Conservation (phyloP, 345 rosid genomes). For the Camelina laxa region DNA sequence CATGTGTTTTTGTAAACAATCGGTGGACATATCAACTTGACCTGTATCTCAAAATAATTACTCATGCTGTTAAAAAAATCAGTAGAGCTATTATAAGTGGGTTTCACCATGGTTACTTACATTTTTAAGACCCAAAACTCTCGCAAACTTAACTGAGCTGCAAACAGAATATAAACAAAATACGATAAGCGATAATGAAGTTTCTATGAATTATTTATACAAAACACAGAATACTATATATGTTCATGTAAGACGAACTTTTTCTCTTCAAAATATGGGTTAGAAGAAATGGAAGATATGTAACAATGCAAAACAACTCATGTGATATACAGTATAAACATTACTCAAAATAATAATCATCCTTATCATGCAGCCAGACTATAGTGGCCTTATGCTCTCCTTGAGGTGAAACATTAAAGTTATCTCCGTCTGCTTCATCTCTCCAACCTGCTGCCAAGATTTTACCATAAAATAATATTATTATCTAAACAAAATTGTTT, state of each 20-base stretch:
- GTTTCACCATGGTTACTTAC: background rate
- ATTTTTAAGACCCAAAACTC: background rate
- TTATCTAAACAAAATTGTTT: background rate
- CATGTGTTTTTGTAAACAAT: background rate
- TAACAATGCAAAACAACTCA: background rate
- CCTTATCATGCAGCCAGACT: background rate
- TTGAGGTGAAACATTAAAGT: background rate
- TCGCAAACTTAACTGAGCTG: background rate
- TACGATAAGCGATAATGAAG: background rate
- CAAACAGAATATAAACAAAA: background rate
- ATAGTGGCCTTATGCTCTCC: background rate
- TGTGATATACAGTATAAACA: background rate
- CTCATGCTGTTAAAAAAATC: background rate
- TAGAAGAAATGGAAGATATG: background rate
- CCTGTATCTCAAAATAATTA: background rate
- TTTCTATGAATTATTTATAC: background rate
- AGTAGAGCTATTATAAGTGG: background rate
- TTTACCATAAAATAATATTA: background rate
- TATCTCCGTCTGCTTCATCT: background rate
- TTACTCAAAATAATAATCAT: background rate
- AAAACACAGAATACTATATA: background rate
- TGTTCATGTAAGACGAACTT: background rate
- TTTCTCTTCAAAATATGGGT: no score
- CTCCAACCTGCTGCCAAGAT: background rate
- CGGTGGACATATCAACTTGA: background rate